A percentile compares a stretch with the other conserved stretches of the same genome.
Evolutionary conservation across 768 basidiomycete genomes (phyloP).

Genomic region (Crucibulum laeve): DNA sequence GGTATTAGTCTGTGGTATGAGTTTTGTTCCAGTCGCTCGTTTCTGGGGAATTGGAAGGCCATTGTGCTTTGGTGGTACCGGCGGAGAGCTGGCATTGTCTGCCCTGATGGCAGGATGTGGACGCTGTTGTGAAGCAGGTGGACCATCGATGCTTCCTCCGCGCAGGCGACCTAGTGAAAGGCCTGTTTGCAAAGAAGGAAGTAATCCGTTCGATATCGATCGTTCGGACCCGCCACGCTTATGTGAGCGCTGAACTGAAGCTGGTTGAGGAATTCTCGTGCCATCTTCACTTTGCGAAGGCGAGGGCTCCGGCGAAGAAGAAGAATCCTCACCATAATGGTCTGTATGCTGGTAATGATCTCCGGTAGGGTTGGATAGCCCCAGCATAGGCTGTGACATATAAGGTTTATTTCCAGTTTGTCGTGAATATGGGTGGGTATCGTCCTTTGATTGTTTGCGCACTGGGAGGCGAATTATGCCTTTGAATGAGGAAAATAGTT

Average conservation of each 20-base stretch:
- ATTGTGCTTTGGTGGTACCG: no score
- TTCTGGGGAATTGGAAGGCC: no score
- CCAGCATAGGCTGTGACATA: conserved; percentile 41
- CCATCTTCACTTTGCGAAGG: conserved; percentile 7
- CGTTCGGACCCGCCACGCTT: neutral
- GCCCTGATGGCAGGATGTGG: neutral
- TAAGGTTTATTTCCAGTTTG: conserved; percentile 30
- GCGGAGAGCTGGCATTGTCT: no score
- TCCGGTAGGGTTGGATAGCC: conserved; percentile 8
- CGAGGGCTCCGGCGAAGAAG: conserved; percentile 8
- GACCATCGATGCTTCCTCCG: neutral
- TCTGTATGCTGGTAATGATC: conserved; percentile 5
- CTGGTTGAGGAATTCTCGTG: no score
- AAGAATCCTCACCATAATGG: conserved; percentile 17
- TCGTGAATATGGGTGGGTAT: conserved; percentile 9
- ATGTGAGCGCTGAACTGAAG: neutral
- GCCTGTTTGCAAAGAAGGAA: neutral
- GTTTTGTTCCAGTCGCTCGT: no score
- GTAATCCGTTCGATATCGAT: neutral
- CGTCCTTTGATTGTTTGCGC: conserved; percentile 19
- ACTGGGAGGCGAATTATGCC: conserved; percentile 26
- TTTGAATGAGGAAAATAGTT: conserved; percentile 32
- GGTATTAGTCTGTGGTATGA: no score
- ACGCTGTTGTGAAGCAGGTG: neutral
- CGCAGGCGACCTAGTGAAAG: neutral